Conservation (phyloP, 2,329 filamentous ascomycete genomes). For the Trematosphaeria pertusa region DNA sequence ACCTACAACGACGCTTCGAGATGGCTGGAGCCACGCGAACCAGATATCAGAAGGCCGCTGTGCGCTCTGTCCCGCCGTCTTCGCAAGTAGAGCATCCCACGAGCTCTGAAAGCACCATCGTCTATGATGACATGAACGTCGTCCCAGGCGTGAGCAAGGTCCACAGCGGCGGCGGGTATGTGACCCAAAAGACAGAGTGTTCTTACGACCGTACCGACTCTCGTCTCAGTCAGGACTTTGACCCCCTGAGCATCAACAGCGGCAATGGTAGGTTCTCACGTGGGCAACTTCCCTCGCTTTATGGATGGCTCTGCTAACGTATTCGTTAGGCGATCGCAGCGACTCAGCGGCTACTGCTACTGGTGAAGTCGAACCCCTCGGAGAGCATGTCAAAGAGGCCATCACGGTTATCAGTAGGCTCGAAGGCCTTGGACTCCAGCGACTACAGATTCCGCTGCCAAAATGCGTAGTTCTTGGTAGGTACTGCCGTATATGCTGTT, state of each 20-base stretch:
- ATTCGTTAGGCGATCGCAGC: not conserved
- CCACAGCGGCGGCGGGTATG: not conserved
- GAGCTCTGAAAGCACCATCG: slow-evolving; percentile 9
- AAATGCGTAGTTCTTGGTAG: slow-evolving; percentile 80
- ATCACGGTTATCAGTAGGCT: slow-evolving; percentile 70
- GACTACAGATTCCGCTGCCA: slow-evolving; percentile 70
- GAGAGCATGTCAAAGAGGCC: slow-evolving; percentile 67
- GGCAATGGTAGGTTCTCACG: slow-evolving; percentile 14
- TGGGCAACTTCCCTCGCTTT: not conserved
- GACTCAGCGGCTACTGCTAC: not conserved
- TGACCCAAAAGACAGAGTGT: slow-evolving; percentile 1
- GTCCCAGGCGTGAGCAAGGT: too few species aligned
- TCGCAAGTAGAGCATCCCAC: not conserved
- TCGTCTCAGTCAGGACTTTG: slow-evolving; percentile 12
- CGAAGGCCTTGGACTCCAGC: slow-evolving; percentile 74
- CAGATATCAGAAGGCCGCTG: not conserved
- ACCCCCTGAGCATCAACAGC: slow-evolving; percentile 8
- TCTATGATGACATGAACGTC: slow-evolving; percentile 8
- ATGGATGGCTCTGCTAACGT: slow-evolving; percentile 4
- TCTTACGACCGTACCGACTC: slow-evolving; percentile 8
- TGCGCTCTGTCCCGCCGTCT: not conserved
- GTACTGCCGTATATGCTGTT: not conserved
- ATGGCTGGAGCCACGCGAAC: slow-evolving; percentile 17
- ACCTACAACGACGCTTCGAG: too few species aligned
- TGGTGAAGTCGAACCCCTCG: slow-evolving; percentile 53